phyloP scores from a whole-genome alignment of 176 grass and related monocot species.

The Carex scoparia region DNA sequence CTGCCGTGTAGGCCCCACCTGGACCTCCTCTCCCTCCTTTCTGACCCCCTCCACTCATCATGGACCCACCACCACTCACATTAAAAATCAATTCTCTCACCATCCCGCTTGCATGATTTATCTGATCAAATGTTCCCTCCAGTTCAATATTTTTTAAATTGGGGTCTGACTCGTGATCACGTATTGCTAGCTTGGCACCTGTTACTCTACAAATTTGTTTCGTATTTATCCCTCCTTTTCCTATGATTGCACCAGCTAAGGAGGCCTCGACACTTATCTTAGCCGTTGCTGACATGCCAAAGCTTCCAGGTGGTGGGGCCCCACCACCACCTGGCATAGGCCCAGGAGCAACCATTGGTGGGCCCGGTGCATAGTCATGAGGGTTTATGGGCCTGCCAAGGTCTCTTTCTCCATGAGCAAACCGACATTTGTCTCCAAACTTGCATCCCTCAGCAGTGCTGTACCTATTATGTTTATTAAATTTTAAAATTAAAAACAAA shows the following conservation, averaged over 20 bases:
- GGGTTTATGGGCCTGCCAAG: conserved; percentile 42
- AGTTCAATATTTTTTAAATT: conserved; percentile 81
- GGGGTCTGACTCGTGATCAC: conserved; percentile 61
- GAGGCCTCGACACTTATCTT: conserved; percentile 76
- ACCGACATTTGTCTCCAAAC: conserved; percentile 69
- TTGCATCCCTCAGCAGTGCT: conserved; percentile 77
- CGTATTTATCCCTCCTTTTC: conserved; percentile 68
- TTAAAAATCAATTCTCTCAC: conserved; percentile 70
- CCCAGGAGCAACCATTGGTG: conserved; percentile 23
- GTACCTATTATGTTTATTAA: conserved; percentile 30
- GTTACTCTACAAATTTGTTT: conserved; percentile 72
- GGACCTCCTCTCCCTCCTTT: conserved; percentile 17
- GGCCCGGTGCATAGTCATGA: conserved; percentile 28
- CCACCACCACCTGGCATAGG: conserved; percentile 26
- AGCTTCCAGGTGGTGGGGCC: conserved; percentile 44
- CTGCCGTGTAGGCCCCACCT: conserved; percentile 18
- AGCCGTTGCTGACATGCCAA: conserved; percentile 66
- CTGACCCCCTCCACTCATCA: not conserved
- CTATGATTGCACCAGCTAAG: conserved; percentile 64
- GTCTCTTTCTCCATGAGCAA: conserved; percentile 80
- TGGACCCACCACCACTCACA: conserved; percentile 34
- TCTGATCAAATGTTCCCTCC: conserved; percentile 86
- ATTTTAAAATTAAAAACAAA: not conserved
- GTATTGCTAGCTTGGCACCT: conserved; percentile 59
- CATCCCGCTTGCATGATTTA: conserved; percentile 69